Evolutionary conservation across 768 basidiomycete genomes (phyloP), one percentile per base, ranked within the genome.

Genomic region (Pholiota molesta): DNA sequence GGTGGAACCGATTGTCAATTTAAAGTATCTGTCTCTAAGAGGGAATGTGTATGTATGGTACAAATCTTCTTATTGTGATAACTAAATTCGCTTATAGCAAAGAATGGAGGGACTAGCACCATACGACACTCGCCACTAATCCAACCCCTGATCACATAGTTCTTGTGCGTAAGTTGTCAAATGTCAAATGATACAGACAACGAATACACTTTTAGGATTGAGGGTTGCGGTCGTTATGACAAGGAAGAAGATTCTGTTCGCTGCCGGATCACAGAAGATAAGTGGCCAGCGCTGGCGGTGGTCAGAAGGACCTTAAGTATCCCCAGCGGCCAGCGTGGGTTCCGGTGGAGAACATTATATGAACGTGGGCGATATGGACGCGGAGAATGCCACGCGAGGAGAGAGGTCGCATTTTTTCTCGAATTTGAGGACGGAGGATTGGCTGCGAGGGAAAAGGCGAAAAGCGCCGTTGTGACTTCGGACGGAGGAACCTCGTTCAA

Each of bases 301-400:
- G 62, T 63, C 60, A 60, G 62, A 62, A 66, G 62, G 59, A 55
- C 55, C 23, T 21, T 14, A 14, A 52, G 29, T 29, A 35, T 62
- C 56, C 42, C 47, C 52, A 62, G 47, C 55, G 68, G 70, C 52
- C 57, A 71, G 49, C 70, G 70, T 68, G 69, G 69, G 69, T 62
- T 10, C 26, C 28, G 53, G 56, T 42, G 57, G 52, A 62, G 47
- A 56, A 17, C 31, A 47, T 39, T 47, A 51, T 59, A 53, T 47
- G 49, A 56, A 33, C 39, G 52, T 65, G 55, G 55, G 58, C 26
- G 55, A 58, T 33, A 60, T 60, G 26, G 57, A 59, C 31, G 28
- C 49, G 31, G 28, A 59, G 44, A 39, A 6, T 52, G 37, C 39
- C 47, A 40, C 17, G n/a, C 47, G 42, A 37, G 21, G 42, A 37